Conservation (phyloP, 768 basidiomycete species). For the Tulasnella sp. region DNA sequence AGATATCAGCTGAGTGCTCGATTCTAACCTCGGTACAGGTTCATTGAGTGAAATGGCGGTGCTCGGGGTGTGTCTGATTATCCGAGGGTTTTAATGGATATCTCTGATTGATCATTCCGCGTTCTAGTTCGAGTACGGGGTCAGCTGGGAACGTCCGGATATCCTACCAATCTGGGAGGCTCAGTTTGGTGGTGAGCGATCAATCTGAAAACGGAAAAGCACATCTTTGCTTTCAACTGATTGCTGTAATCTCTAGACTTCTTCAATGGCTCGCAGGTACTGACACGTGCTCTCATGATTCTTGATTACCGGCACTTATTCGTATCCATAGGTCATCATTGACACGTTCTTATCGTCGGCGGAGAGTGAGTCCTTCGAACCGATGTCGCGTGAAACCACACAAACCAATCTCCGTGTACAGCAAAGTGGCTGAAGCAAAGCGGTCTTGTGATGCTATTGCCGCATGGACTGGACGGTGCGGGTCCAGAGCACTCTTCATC, state of each 20-base stretch:
- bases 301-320: neutral
- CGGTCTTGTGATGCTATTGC: constrained; percentile 73
- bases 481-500: constrained; percentile 90
- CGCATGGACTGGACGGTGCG: constrained; percentile 86
- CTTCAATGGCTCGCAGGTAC: constrained; percentile 75
- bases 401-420: constrained; percentile 25
- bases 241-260: no score
- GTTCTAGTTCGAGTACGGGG: constrained; percentile 76
- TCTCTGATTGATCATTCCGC: neutral
- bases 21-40: constrained; percentile 34
- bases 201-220: neutral
- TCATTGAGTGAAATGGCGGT: constrained; percentile 86
- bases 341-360: constrained; percentile 80
- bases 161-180: constrained; percentile 87
- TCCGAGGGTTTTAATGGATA: neutral
- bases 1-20: neutral
- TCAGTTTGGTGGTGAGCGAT: constrained; percentile 33
- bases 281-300: neutral
- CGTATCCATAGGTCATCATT: constrained; percentile 51
- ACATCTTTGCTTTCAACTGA: neutral
- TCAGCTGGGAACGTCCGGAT: constrained; percentile 78
- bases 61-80: constrained; percentile 50
- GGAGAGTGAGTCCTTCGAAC: constrained; percentile 47
- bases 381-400: neutral
- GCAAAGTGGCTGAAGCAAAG: constrained; percentile 94